Evolutionary conservation across 305 asterid species (phyloP).

Genomic region (Solanum hybrid): DNA sequence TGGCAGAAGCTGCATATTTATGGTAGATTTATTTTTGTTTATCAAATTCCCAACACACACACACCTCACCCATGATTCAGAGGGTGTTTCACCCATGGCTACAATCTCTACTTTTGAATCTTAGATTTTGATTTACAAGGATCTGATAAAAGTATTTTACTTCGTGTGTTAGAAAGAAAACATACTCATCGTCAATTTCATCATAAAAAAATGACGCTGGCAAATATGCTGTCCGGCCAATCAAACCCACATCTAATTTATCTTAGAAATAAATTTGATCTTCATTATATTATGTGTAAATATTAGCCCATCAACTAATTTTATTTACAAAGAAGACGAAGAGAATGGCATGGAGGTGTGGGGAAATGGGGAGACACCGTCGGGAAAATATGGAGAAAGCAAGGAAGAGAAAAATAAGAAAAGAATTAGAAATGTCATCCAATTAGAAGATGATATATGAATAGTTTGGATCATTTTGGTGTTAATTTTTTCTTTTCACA

Average conservation of each 20-base stretch:
- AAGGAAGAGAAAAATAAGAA: background rate
- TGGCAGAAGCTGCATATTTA: background rate
- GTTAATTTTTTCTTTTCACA: background rate
- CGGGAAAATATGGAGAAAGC: background rate
- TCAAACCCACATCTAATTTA: background rate
- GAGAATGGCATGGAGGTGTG: background rate
- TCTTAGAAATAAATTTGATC: background rate
- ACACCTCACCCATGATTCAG: background rate
- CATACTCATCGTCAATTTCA: background rate
- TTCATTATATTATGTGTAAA: background rate
- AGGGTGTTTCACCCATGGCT: background rate
- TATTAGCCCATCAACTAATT: background rate
- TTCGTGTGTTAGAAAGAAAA: background rate
- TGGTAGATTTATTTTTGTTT: background rate
- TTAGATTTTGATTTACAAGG: background rate
- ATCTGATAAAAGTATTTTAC: background rate
- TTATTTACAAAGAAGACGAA: background rate
- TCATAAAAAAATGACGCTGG: background rate
- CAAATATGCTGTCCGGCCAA: background rate
- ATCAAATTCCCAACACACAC: background rate
- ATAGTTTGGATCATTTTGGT: background rate
- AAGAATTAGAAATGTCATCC: background rate
- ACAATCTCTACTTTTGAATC: background rate
- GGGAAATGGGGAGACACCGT: background rate
- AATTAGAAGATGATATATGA: background rate